Conservation (phyloP, 169 alveolate species). For the Plasmodium knowlesi region DNA sequence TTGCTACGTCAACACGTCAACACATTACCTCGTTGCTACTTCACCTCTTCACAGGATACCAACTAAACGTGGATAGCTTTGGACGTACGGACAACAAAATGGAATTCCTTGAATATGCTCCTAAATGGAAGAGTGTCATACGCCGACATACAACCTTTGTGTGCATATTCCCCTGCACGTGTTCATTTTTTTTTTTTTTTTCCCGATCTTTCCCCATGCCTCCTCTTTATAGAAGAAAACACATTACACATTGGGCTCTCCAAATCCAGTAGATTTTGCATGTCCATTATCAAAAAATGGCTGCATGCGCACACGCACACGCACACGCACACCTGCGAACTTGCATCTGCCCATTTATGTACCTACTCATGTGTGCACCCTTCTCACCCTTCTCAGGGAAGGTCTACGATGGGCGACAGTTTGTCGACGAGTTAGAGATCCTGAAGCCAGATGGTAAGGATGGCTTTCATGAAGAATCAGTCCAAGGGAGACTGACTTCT, state of each 20-base stretch:
- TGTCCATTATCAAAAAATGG: no score
- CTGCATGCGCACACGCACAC: no score
- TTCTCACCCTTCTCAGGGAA: slow-evolving; percentile 7
- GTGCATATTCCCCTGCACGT: not conserved
- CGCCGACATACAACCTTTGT: not conserved
- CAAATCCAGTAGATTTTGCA: slow-evolving; percentile 24
- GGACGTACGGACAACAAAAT: slow-evolving; percentile 13
- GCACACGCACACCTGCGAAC: not conserved
- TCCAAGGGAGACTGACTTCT: not conserved
- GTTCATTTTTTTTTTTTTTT: not conserved
- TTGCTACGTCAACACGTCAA: no score
- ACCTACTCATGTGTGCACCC: not conserved
- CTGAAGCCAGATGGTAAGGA: slow-evolving; percentile 23
- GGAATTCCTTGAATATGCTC: not conserved
- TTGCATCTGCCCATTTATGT: not conserved
- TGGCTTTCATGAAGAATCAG: not conserved
- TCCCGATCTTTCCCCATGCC: not conserved
- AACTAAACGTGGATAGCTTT: slow-evolving; percentile 26
- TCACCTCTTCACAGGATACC: slow-evolving; percentile 16
- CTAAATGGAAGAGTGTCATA: not conserved
- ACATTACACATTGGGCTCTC: slow-evolving; percentile 45
- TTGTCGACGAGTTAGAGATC: slow-evolving; percentile 41
- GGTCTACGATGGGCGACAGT: slow-evolving; percentile 33
- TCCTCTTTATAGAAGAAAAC: not conserved
- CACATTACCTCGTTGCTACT: not conserved